These are phyloP conservation scores for Aspergillus sp. DNA, from an alignment of 2,329 filamentous ascomycete species.

Conservation along the genomic window DNA sequence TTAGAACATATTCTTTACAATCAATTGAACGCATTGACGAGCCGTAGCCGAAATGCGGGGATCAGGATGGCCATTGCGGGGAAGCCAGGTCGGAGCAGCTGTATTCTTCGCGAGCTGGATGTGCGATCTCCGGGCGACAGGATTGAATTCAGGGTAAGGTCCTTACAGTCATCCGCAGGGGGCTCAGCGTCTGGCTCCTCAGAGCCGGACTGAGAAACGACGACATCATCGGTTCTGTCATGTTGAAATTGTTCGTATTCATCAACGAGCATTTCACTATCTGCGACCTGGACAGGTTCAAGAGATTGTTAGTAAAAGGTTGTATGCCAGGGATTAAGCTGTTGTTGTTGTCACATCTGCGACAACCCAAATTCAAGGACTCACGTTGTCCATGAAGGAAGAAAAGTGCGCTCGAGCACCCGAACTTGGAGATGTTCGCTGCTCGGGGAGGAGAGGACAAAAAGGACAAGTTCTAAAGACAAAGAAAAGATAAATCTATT, in stretches of 20 bases:
- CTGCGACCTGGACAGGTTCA: slow-evolving; percentile 48
- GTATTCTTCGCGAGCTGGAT: not conserved
- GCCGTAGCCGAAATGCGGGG: not conserved
- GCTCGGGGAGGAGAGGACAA: slow-evolving; percentile 13
- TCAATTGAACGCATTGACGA: not conserved
- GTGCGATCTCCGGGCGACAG: not conserved
- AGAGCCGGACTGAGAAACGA: slow-evolving; percentile 61
- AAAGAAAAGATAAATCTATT: slow-evolving; percentile 2
- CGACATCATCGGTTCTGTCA: slow-evolving; percentile 62
- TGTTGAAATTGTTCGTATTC: slow-evolving; percentile 58
- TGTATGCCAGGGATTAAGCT: not conserved
- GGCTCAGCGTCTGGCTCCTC: slow-evolving; percentile 57
- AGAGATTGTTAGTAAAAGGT: slow-evolving; percentile 13
- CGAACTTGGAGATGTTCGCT: slow-evolving; percentile 25
- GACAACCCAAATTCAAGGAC: slow-evolving; percentile 17
- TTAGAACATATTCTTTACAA: slow-evolving; percentile 14
- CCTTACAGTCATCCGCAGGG: slow-evolving; percentile 59
- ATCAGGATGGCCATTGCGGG: slow-evolving; percentile 10
- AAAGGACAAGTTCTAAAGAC: slow-evolving; percentile 10
- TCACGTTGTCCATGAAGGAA: slow-evolving; percentile 47
- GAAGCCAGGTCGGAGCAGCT: slow-evolving; percentile 3
- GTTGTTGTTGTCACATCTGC: not conserved
- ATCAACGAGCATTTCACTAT: slow-evolving; percentile 64
- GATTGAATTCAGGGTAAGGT: slow-evolving; percentile 4
- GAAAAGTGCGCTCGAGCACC: slow-evolving; percentile 37